Conservation (phyloP, 495 filamentous ascomycete species). For the Trypethelium eluteriae region DNA sequence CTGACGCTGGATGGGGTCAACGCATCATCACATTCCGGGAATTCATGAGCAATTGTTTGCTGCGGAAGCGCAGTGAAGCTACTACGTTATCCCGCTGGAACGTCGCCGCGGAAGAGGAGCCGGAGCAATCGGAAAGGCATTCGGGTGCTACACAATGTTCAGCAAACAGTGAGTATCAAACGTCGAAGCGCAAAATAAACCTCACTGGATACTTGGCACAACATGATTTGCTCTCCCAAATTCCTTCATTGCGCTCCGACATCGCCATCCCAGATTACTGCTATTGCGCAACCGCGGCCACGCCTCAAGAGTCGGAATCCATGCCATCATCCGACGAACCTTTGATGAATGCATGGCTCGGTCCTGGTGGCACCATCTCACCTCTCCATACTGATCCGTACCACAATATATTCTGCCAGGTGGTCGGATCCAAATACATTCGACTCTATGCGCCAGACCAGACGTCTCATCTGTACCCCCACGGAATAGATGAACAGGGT, state of each 20-base stretch:
- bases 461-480: conserved; percentile 53
- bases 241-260: conserved; percentile 68
- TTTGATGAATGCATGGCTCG: conserved; percentile 78
- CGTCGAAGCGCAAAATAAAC: not conserved
- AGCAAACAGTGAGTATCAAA: not conserved
- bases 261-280: conserved; percentile 79
- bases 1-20: conserved; percentile 80
- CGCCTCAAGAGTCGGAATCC: conserved; percentile 18
- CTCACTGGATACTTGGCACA: conserved; percentile 76
- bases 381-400: conserved; percentile 91
- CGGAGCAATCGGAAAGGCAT: not conserved
- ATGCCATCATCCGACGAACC: conserved; percentile 25
- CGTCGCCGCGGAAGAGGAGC: not conserved
- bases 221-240: conserved; percentile 76
- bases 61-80: conserved; percentile 15
- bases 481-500: conserved; percentile 57
- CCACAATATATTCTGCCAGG: conserved; percentile 85
- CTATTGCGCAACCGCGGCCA: conserved; percentile 44
- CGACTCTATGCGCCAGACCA: conserved; percentile 68
- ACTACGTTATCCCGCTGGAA: not conserved
- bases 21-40: conserved; percentile 66
- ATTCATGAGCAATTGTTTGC: conserved; percentile 58
- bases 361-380: conserved; percentile 77
- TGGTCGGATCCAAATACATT: conserved; percentile 86
- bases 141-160: not conserved